Conservation (phyloP, 225 moss, liverwort and hornwort species). For the Marchantia polymorpha region DNA sequence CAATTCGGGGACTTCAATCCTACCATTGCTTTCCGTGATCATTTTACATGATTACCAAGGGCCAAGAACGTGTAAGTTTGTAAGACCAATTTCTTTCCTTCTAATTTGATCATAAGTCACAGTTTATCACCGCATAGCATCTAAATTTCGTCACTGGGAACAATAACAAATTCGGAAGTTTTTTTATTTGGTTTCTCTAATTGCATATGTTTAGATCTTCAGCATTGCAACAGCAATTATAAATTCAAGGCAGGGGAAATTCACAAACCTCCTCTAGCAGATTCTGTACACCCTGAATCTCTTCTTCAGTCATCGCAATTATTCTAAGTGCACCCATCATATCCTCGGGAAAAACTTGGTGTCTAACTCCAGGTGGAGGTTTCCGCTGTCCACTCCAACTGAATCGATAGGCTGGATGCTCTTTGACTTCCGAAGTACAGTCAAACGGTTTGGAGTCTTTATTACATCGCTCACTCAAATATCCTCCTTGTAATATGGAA, state of each 20-base stretch:
- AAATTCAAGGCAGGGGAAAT: not conserved
- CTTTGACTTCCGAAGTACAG: not conserved
- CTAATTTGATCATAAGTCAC: no score
- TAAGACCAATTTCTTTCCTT: no score
- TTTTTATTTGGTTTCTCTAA: no score
- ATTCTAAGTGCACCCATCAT: constrained; percentile 73
- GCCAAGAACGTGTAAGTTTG: no score
- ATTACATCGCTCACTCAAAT: constrained; percentile 20
- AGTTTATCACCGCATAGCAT: no score
- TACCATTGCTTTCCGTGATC: no score
- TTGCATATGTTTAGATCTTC: no score
- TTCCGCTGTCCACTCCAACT: constrained; percentile 71
- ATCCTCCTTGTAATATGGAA: constrained; percentile 47
- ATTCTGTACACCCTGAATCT: constrained; percentile 48
- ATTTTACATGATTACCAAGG: no score
- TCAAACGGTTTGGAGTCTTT: constrained; percentile 22
- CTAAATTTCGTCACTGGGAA: no score
- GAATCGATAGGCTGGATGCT: constrained; percentile 23
- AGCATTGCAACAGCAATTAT: no score
- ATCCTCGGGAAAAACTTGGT: constrained; percentile 84
- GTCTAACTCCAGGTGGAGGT: constrained; percentile 39
- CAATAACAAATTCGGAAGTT: no score
- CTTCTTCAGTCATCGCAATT: constrained; percentile 70
- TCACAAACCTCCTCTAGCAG: constrained; percentile 69
- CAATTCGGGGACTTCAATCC: no score